These are phyloP conservation scores for Aspergillus bertholletiae DNA, from an alignment of 495 filamentous ascomycete species.

Conservation along the genomic window DNA sequence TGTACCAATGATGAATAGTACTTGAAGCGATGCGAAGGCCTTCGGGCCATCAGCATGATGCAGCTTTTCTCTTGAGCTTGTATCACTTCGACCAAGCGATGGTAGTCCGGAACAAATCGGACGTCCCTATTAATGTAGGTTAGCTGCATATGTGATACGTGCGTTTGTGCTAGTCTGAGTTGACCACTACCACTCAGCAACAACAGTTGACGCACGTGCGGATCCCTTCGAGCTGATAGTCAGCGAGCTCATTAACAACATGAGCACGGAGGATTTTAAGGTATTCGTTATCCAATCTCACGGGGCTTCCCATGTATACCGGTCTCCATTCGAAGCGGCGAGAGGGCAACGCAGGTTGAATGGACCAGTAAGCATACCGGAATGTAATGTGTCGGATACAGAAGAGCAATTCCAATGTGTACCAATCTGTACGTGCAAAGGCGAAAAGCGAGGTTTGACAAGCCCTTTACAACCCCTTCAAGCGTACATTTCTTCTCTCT, in stretches of 20 bases:
- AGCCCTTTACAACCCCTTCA: slow-evolving; percentile 47
- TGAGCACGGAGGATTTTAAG: not conserved
- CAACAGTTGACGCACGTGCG: not conserved
- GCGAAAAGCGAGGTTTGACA: not conserved
- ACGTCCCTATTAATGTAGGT: not conserved
- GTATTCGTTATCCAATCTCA: not conserved
- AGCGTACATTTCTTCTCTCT: slow-evolving; percentile 60
- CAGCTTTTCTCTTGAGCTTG: not conserved
- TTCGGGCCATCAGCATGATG: not conserved
- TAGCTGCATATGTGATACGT: not conserved
- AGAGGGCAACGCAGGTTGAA: not conserved
- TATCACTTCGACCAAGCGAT: not conserved
- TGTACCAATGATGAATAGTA: not conserved
- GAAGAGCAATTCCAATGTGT: too few species aligned
- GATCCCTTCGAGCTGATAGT: not conserved
- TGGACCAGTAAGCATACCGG: not conserved
- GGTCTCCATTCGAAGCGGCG: not conserved
- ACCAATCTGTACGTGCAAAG: not conserved
- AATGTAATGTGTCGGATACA: not conserved
- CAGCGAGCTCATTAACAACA: not conserved
- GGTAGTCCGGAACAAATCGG: not conserved
- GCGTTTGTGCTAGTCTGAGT: not conserved
- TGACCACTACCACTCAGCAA: not conserved
- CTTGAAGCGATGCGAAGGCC: not conserved
- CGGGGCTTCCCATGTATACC: not conserved